Conservation (phyloP, 2,329 filamentous ascomycete genomes). For the Arthroderma sp. region DNA sequence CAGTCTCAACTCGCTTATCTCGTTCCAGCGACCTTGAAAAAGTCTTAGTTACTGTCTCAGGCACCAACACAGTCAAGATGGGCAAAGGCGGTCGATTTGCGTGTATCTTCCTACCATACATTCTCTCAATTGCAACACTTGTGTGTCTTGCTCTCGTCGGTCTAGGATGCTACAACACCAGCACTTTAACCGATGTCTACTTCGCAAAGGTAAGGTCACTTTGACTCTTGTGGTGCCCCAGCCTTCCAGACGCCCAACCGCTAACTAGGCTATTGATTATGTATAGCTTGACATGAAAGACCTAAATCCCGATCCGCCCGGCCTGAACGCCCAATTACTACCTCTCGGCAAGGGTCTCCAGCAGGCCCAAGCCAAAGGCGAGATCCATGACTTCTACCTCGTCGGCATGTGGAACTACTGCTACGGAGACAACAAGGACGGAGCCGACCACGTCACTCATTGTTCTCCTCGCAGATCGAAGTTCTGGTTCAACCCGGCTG, state of each 20-base stretch:
- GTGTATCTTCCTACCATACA: conserved; percentile 80
- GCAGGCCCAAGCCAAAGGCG: conserved; percentile 33
- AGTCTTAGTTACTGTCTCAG: not conserved
- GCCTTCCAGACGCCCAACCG: not conserved
- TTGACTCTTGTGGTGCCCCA: not conserved
- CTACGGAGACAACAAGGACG: conserved; percentile 44
- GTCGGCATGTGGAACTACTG: conserved; percentile 85
- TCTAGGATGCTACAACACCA: conserved; percentile 43
- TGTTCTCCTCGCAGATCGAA: conserved; percentile 62
- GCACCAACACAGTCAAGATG: conserved; percentile 36
- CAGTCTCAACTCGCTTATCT: not conserved
- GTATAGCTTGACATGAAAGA: conserved; percentile 48
- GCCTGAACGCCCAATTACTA: conserved; percentile 28
- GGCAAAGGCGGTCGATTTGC: conserved; percentile 64
- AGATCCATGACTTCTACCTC: conserved; percentile 64
- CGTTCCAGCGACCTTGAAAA: not conserved
- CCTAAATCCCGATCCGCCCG: conserved; percentile 41
- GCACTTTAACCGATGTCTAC: conserved; percentile 41
- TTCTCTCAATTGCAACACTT: conserved; percentile 64
- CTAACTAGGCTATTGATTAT: conserved; percentile 1
- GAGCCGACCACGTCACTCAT: conserved; percentile 39
- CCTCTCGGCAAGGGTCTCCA: conserved; percentile 24
- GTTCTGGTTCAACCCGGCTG: conserved; percentile 64
- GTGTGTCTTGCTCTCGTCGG: conserved; percentile 52
- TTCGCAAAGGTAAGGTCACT: conserved; percentile 39